These are phyloP conservation scores for Kwoniella bestiolae DNA, from an alignment of 768 basidiomycete species.

Conservation along the genomic window DNA sequence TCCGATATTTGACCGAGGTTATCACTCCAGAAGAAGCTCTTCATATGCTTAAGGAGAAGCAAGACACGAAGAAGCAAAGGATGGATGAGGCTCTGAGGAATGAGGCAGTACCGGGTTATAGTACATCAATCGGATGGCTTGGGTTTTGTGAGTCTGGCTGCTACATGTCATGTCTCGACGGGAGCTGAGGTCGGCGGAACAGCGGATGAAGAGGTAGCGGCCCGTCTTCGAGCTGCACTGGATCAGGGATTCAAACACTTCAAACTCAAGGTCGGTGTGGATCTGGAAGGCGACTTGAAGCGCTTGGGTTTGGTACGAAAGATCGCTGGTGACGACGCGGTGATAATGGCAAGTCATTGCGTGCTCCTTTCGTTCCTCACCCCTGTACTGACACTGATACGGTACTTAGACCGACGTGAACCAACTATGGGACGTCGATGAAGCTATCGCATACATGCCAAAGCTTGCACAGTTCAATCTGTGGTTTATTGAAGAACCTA, in stretches of 20 bases:
- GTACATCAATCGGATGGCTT: conserved; percentile 19
- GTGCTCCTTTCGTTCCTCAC: conserved; percentile 55
- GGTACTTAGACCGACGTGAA: conserved; percentile 59
- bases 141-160: not conserved
- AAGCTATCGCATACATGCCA: conserved; percentile 87
- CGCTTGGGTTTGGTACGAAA: conserved; percentile 84
- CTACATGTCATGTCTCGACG: no score
- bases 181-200: no score
- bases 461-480: conserved; percentile 60
- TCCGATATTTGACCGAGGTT: conserved; percentile 86
- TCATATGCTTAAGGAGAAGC: conserved; percentile 73
- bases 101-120: conserved; percentile 9
- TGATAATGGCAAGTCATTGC: conserved; percentile 78
- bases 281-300: conserved; percentile 74
- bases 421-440: conserved; percentile 63
- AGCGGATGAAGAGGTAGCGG: conserved; percentile 43
- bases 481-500: conserved; percentile 84
- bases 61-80: conserved; percentile 72
- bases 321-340: conserved; percentile 86
- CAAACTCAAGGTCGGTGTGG: conserved; percentile 86
- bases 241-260: conserved; percentile 89
- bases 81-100: conserved; percentile 69
- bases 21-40: conserved; percentile 87
- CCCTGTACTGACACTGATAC: no score
- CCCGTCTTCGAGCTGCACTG: conserved; percentile 70